Percentiles rank a stretch among this genome's conserved stretches.
phyloP scores from a whole-genome alignment of 176 grass and related monocot genomes.

The Stipa capillata region DNA sequence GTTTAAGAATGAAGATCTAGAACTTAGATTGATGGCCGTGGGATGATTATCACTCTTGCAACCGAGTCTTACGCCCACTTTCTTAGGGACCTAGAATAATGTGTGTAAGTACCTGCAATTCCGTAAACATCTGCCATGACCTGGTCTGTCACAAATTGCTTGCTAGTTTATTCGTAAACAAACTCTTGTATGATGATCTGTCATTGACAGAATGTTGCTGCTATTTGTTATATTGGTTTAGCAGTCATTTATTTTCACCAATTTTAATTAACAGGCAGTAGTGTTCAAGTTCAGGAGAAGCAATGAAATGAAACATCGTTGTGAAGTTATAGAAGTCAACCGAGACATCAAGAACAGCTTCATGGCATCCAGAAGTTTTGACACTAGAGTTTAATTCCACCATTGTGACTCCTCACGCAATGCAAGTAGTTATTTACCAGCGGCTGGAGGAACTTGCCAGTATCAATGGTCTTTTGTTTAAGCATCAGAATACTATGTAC shows the following conservation, averaged over 20 bases:
- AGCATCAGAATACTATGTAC: background rate
- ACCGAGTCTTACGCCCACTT: background rate
- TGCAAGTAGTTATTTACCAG: too few relatives aligned
- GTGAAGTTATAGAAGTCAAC: background rate
- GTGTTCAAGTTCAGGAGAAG: constrained; percentile 2
- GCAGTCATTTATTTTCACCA: background rate
- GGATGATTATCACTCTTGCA: too few relatives aligned
- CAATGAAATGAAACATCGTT: background rate
- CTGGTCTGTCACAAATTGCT: background rate
- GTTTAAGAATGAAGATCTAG: background rate
- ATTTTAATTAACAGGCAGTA: constrained; percentile 3
- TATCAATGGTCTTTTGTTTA: background rate
- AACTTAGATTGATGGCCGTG: too few relatives aligned
- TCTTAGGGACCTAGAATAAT: background rate
- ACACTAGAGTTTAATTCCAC: background rate
- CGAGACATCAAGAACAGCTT: background rate
- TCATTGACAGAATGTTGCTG: background rate
- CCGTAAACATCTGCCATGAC: background rate
- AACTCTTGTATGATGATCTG: background rate
- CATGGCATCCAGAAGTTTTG: constrained; percentile 6
- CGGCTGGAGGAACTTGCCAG: background rate
- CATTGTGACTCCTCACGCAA: background rate
- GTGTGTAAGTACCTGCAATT: background rate
- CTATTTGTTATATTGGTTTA: background rate
- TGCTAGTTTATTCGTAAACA: background rate